Conservation (phyloP, 371 early-diverging fungal genomes). For the Coemansia sp. region DNA sequence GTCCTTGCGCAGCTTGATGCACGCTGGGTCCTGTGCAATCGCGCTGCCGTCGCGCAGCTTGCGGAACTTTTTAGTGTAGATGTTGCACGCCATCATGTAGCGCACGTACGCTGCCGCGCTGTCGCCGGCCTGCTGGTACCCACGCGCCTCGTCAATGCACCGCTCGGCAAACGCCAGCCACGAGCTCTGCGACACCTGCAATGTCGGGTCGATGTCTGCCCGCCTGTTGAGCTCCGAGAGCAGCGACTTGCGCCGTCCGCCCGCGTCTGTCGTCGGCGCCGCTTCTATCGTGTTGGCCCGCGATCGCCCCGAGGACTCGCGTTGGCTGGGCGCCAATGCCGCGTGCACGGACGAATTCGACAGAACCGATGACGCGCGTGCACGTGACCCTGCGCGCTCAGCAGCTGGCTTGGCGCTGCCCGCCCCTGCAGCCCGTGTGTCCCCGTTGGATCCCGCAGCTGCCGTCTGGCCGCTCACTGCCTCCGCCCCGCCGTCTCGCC, state of each 20-base stretch:
- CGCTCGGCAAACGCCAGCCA: conserved; percentile 44
- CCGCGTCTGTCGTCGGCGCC: background rate
- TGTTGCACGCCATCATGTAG: conserved; percentile 53
- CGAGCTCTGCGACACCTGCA: conserved; percentile 31
- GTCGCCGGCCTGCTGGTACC: conserved; percentile 37
- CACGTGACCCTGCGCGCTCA: background rate
- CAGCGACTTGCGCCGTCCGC: conserved; percentile 3
- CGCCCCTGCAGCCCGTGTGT: too few relatives aligned
- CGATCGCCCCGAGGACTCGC: conserved; percentile 1
- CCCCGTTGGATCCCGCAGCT: background rate
- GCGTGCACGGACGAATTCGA: background rate
- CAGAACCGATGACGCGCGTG: conserved; percentile 9
- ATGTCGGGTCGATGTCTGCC: conserved; percentile 37
- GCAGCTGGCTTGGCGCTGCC: conserved; percentile 1
- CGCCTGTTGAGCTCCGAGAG: conserved; percentile 30
- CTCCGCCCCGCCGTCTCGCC: background rate
- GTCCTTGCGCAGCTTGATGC: conserved; percentile 53
- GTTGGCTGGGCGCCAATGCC: background rate
- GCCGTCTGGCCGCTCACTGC: background rate
- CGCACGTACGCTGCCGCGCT: conserved; percentile 47
- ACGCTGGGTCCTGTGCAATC: conserved; percentile 48
- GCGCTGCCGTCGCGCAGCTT: conserved; percentile 54
- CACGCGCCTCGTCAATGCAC: conserved; percentile 35
- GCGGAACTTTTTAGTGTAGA: conserved; percentile 58
- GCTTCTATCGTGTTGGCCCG: conserved; percentile 9